Evolutionary conservation across 2,329 filamentous ascomycete genomes (phyloP).

Genomic region (Tolypocladium ophioglossoides): DNA sequence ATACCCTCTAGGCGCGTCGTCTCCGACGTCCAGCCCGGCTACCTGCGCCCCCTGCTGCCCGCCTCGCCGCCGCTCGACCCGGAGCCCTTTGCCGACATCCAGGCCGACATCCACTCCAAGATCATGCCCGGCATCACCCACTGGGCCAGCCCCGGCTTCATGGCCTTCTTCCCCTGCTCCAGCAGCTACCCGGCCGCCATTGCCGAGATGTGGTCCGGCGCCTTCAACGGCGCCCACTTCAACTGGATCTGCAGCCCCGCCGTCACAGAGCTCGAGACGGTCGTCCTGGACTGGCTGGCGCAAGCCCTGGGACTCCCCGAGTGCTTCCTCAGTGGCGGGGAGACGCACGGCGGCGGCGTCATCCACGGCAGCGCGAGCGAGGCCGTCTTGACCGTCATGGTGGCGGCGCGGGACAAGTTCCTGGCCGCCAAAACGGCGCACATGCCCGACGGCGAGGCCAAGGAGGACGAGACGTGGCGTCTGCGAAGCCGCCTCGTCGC

Average conservation of each 20-base stretch:
- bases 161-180: slow-evolving; percentile 86
- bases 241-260: slow-evolving; percentile 95
- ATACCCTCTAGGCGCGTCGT: slow-evolving; percentile 62
- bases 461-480: slow-evolving; percentile 59
- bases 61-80: slow-evolving; percentile 50
- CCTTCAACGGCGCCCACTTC: slow-evolving; percentile 84
- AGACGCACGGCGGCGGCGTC: slow-evolving; percentile 73
- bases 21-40: slow-evolving; percentile 72
- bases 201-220: slow-evolving; percentile 83
- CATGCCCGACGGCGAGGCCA: slow-evolving; percentile 43
- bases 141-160: slow-evolving; percentile 90
- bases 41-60: slow-evolving; percentile 72
- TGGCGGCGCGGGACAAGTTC: slow-evolving; percentile 76
- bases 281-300: slow-evolving; percentile 87
- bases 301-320: slow-evolving; percentile 62
- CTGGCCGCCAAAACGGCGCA: slow-evolving; percentile 48
- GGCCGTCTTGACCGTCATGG: slow-evolving; percentile 75
- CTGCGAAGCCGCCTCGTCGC: slow-evolving; percentile 54
- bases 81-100: slow-evolving; percentile 70
- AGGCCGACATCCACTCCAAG: slow-evolving; percentile 70
- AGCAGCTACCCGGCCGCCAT: slow-evolving; percentile 77
- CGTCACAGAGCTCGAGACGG: slow-evolving; percentile 85
- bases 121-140: slow-evolving; percentile 91
- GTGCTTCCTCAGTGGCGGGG: slow-evolving; percentile 61
- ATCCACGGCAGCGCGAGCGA: slow-evolving; percentile 89